Percentiles rank a stretch among this genome's conserved stretches.
phyloP scores from a whole-genome alignment of 2,329 filamentous ascomycete species.

The Rhinocladiella similis region DNA sequence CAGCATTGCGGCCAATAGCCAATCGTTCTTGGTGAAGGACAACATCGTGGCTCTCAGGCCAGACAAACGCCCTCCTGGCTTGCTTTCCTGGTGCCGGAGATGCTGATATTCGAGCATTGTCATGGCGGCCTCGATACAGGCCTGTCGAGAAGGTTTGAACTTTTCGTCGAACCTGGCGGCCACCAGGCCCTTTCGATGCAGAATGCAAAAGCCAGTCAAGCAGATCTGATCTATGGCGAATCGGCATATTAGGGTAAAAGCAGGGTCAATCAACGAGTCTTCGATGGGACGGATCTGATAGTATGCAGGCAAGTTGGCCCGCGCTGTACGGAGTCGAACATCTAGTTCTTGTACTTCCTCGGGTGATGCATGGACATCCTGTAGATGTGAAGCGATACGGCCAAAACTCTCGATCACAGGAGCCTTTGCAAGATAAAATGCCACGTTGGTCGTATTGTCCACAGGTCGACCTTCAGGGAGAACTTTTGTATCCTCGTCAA shows the following conservation, averaged over 20 bases:
- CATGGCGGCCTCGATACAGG: not conserved
- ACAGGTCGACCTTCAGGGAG: not conserved
- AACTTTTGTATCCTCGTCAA: not conserved
- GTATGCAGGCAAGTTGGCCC: not conserved
- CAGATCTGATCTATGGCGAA: conserved; percentile 1
- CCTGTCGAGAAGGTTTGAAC: not conserved
- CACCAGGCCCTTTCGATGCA: not conserved
- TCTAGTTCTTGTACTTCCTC: not conserved
- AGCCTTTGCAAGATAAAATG: not conserved
- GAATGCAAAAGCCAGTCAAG: not conserved
- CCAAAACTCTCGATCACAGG: not conserved
- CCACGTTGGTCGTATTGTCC: not conserved
- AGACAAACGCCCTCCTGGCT: not conserved
- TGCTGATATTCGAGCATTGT: not conserved
- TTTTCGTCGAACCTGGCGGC: not conserved
- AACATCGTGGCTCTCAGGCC: not conserved
- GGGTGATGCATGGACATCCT: not conserved
- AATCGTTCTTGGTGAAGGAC: not conserved
- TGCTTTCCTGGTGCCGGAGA: not conserved
- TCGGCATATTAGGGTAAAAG: not conserved
- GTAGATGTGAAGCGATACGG: not conserved
- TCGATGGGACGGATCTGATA: not conserved
- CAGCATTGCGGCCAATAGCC: conserved; percentile 1
- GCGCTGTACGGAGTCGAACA: not conserved
- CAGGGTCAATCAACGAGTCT: not conserved